phyloP scores from a whole-genome alignment of 1,284 basidiomycete species.

The Pascua sp. region DNA sequence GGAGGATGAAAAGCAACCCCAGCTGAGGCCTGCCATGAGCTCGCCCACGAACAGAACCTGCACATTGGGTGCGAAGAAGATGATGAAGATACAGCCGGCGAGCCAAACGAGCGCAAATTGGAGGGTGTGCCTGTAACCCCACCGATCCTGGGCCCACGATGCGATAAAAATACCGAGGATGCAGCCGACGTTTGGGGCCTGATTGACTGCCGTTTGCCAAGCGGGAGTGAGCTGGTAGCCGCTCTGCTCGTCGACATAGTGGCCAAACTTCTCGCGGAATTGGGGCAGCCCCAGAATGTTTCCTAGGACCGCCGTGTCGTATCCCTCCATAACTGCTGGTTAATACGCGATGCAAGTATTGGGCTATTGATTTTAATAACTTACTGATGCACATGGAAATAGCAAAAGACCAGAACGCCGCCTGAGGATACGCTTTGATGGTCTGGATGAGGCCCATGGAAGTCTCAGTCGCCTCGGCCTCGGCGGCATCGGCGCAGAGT shows the following conservation, averaged over 20 bases:
- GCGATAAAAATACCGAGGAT: constrained; percentile 28
- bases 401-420: constrained; percentile 18
- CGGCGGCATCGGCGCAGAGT: constrained; percentile 14
- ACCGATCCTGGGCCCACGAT: constrained; percentile 21
- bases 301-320: constrained; percentile 4
- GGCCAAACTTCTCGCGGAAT: constrained; percentile 13
- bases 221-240: constrained; percentile 25
- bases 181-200: constrained; percentile 19
- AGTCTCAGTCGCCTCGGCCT: constrained; percentile 15
- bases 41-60: constrained; percentile 23
- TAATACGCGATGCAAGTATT: too few relatives aligned
- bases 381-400: constrained; percentile 16
- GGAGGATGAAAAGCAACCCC: constrained; percentile 49
- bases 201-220: constrained; percentile 27
- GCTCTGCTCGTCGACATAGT: background rate
- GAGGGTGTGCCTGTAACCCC: constrained; percentile 27
- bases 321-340: constrained; percentile 2
- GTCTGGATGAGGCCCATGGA: constrained; percentile 12
- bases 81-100: constrained; percentile 32
- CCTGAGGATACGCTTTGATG: constrained; percentile 15
- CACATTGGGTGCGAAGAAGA: constrained; percentile 43
- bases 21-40: constrained; percentile 39
- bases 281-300: constrained; percentile 4
- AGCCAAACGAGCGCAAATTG: constrained; percentile 32
- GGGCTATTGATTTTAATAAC: background rate